Evolutionary conservation across 176 grass and related monocot genomes (phyloP).

Genomic region (Cenchrus purpureus): DNA sequence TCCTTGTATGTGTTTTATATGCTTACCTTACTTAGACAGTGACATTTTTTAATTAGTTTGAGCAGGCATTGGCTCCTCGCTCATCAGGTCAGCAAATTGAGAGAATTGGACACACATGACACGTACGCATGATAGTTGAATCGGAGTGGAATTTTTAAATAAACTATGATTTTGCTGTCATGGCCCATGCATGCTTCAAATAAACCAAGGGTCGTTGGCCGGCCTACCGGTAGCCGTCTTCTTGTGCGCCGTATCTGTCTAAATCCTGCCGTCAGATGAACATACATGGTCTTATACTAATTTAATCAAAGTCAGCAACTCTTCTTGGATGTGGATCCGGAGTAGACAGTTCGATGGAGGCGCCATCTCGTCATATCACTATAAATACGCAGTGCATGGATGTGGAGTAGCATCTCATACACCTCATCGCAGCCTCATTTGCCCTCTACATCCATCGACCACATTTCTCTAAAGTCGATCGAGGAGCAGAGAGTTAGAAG

Average conservation of each 20-base stretch:
- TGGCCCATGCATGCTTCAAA: neutral
- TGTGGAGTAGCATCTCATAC: no score
- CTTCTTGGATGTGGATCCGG: no score
- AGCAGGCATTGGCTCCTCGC: no score
- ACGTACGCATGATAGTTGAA: neutral
- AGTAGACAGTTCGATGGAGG: no score
- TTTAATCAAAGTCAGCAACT: no score
- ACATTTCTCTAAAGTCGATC: no score
- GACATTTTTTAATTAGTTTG: no score
- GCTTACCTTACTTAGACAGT: neutral
- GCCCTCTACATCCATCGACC: neutral
- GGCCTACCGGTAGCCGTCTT: neutral
- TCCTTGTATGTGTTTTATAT: no score
- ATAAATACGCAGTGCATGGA: no score
- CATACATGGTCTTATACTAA: slow-evolving; percentile 23
- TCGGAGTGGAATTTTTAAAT: neutral
- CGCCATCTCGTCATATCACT: no score
- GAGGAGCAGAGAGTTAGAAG: neutral
- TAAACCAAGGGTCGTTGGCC: neutral
- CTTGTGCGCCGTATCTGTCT: slow-evolving; percentile 11
- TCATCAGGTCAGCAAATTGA: neutral
- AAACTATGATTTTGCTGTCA: neutral
- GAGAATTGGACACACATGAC: neutral
- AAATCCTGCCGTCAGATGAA: slow-evolving; percentile 32
- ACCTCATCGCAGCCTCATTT: no score